phyloP scores from a whole-genome alignment of 345 rosid genomes.

The Sonneratia alba region DNA sequence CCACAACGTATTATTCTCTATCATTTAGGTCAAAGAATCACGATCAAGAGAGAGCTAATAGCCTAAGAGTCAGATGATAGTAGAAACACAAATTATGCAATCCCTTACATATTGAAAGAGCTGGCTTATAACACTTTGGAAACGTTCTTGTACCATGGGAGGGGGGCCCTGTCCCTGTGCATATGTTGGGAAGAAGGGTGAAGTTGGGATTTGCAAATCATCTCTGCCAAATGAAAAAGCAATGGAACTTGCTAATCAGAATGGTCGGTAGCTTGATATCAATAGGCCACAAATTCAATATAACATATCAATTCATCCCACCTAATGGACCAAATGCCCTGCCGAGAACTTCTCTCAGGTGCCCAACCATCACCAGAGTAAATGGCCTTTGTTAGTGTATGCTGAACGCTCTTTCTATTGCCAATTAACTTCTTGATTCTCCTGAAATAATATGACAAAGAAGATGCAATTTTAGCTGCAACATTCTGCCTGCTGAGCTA shows the following conservation, averaged over 20 bases:
- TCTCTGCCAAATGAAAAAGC: too few species aligned
- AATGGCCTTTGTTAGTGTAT: conserved; percentile 32
- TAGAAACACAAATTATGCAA: conserved; percentile 1
- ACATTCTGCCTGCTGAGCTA: not conserved
- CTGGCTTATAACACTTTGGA: conserved; percentile 77
- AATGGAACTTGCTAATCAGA: conserved; percentile 47
- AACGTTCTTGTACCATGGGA: conserved; percentile 83
- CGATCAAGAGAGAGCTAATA: conserved; percentile 1
- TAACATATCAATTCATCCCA: conserved; percentile 11
- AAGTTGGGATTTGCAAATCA: too few species aligned
- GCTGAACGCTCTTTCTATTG: conserved; percentile 25
- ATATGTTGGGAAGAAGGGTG: conserved; percentile 19
- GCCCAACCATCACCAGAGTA: conserved; percentile 39
- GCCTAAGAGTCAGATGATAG: conserved; percentile 5
- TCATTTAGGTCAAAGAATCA: conserved; percentile 8
- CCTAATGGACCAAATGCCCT: conserved; percentile 93
- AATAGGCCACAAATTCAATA: not conserved
- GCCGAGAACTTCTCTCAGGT: conserved; percentile 31
- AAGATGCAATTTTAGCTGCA: not conserved
- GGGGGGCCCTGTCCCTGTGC: conserved; percentile 85
- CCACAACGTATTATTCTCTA: conserved; percentile 97
- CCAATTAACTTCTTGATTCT: conserved; percentile 42
- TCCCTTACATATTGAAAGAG: conserved; percentile 73
- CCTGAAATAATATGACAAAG: conserved; percentile 24
- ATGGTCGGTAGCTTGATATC: not conserved